Conservation (phyloP, 2,329 filamentous ascomycete genomes). For the Fusarium domesticum region DNA sequence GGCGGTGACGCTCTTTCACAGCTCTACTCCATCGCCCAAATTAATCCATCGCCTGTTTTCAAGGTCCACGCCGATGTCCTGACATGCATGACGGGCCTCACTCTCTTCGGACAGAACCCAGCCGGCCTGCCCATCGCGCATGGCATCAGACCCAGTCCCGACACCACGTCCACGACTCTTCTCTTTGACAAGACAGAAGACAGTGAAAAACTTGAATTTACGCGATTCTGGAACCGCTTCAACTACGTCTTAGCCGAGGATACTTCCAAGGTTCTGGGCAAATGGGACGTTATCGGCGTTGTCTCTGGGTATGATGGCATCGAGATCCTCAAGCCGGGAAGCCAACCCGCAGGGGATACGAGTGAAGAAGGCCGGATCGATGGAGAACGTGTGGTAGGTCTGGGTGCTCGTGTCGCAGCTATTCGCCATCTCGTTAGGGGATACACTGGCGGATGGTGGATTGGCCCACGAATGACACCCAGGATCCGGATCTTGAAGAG, state of each 20-base stretch:
- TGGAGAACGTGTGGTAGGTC: conserved; percentile 41
- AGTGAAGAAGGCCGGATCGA: conserved; percentile 10
- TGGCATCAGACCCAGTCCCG: conserved; percentile 11
- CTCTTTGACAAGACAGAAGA: conserved; percentile 63
- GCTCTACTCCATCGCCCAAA: conserved; percentile 40
- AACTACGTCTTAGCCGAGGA: conserved; percentile 62
- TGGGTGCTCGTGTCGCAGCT: conserved; percentile 39
- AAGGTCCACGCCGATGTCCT: conserved; percentile 62
- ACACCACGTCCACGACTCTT: conserved; percentile 27
- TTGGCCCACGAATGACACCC: conserved; percentile 60
- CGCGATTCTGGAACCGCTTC: conserved; percentile 60
- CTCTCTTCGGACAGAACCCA: conserved; percentile 58
- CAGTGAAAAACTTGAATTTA: conserved; percentile 37
- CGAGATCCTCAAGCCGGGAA: conserved; percentile 53
- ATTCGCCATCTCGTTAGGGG: conserved; percentile 42
- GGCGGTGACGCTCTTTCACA: conserved; percentile 73
- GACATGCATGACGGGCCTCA: conserved; percentile 69
- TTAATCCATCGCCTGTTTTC: conserved; percentile 29
- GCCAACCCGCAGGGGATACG: conserved; percentile 5
- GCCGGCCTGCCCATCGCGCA: conserved; percentile 37
- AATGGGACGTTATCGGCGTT: conserved; percentile 56
- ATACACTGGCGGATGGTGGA: conserved; percentile 60
- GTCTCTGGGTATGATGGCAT: conserved; percentile 58
- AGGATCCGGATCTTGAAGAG: conserved; percentile 49
- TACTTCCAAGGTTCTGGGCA: conserved; percentile 43